These are phyloP conservation scores for Aspergillus brasiliensis DNA, from an alignment of 2,329 filamentous ascomycete genomes.

Conservation along the genomic window DNA sequence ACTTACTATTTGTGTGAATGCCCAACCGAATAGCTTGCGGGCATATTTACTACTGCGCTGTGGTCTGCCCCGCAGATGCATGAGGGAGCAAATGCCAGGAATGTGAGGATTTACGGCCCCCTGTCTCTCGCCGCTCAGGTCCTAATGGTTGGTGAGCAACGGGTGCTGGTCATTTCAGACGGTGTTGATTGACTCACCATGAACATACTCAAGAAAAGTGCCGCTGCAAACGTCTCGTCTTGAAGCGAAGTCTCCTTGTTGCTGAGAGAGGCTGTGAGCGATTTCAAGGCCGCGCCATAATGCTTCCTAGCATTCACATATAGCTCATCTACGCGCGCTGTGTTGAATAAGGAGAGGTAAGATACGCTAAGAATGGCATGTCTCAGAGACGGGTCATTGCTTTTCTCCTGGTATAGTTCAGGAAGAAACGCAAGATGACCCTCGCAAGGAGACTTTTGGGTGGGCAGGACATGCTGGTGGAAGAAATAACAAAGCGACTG, in stretches of 20 bases:
- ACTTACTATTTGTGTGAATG: constrained; percentile 1
- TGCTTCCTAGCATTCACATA: neutral
- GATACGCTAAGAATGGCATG: constrained; percentile 2
- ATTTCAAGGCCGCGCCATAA: constrained; percentile 1
- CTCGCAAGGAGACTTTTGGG: constrained; percentile 1
- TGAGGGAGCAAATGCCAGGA: neutral
- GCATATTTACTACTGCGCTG: constrained; percentile 3
- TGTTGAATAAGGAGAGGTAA: neutral
- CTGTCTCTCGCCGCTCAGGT: neutral
- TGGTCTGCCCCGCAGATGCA: constrained; percentile 2
- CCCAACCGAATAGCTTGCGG: neutral
- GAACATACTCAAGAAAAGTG: constrained; percentile 6
- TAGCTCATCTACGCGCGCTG: neutral
- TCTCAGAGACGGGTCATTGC: neutral
- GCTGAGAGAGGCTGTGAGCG: neutral
- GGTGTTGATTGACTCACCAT: neutral
- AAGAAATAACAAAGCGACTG: constrained; percentile 5
- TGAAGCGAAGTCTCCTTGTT: neutral
- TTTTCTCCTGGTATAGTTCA: neutral
- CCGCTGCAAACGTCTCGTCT: constrained; percentile 2
- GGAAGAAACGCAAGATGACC: constrained; percentile 3
- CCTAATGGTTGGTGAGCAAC: neutral
- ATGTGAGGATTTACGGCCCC: neutral
- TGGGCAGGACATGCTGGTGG: neutral
- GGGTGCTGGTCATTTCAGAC: neutral